phyloP scores from a whole-genome alignment of 1,139 yeast genomes.

The Meyerozyma carpophila region DNA sequence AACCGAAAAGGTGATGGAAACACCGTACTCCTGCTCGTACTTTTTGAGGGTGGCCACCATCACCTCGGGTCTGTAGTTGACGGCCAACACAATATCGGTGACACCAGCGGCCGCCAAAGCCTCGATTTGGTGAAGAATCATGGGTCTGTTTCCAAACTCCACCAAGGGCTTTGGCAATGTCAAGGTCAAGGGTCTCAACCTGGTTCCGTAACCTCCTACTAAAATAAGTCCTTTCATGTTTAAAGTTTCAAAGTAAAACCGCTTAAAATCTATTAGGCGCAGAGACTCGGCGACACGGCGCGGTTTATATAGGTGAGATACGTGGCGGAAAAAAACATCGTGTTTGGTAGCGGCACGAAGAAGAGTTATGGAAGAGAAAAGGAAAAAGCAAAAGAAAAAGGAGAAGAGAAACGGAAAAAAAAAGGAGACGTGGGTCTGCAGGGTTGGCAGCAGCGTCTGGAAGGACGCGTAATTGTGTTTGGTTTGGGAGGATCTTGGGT shows the following conservation, averaged over 20 bases:
- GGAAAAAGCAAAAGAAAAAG: no score
- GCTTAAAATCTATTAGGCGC: neutral
- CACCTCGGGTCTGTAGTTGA: slow-evolving; percentile 98
- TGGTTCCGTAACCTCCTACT: slow-evolving; percentile 99
- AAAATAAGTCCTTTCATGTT: slow-evolving; percentile 95
- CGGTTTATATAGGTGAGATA: neutral
- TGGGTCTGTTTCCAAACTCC: slow-evolving; percentile 97
- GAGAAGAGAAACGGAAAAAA: no score
- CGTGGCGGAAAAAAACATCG: slow-evolving; percentile 2
- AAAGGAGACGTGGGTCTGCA: neutral
- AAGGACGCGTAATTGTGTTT: neutral
- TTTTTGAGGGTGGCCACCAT: slow-evolving; percentile 94
- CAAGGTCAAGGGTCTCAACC: slow-evolving; percentile 97
- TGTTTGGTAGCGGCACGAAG: neutral
- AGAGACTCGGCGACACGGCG: slow-evolving; percentile 2
- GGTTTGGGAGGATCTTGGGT: neutral
- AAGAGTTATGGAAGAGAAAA: no score
- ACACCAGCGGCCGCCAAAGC: slow-evolving; percentile 98
- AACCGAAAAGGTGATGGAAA: slow-evolving; percentile 91
- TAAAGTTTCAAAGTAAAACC: slow-evolving; percentile 2
- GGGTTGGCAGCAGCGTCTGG: neutral
- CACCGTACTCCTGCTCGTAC: slow-evolving; percentile 94
- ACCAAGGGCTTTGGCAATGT: slow-evolving; percentile 98
- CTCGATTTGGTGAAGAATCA: slow-evolving; percentile 96
- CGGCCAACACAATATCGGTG: slow-evolving; percentile 97